A percentile compares a stretch with the other conserved stretches of the same genome.
Evolutionary conservation across 257 asterid species (phyloP).

Genomic region (Lycium ferocissimum): DNA sequence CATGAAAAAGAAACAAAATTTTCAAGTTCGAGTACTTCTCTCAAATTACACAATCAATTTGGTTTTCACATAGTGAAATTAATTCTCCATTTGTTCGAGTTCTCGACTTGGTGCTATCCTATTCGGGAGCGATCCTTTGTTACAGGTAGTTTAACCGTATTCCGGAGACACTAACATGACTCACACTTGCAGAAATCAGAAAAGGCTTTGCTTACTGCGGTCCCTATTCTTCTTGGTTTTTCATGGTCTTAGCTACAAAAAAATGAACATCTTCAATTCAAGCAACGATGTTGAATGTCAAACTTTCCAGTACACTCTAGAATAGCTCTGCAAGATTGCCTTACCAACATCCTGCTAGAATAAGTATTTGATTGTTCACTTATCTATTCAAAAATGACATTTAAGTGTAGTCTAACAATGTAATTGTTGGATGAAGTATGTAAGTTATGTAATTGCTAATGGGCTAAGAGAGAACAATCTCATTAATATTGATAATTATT

Average conservation of each 20-base stretch:
- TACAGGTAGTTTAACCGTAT: neutral
- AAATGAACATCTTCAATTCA: slow-evolving; percentile 75
- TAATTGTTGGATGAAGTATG: neutral
- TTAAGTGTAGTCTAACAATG: neutral
- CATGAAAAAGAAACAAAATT: too few relatives aligned
- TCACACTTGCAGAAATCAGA: neutral
- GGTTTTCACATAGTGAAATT: slow-evolving; percentile 25
- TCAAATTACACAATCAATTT: slow-evolving; percentile 27
- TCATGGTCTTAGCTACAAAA: slow-evolving; percentile 66
- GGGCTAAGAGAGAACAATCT: too few relatives aligned
- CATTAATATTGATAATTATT: too few relatives aligned
- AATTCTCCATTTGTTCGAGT: slow-evolving; percentile 35
- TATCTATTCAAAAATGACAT: too few relatives aligned
- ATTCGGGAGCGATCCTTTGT: slow-evolving; percentile 29
- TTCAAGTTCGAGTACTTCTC: neutral
- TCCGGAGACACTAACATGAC: neutral
- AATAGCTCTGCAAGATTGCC: slow-evolving; percentile 83
- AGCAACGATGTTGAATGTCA: slow-evolving; percentile 82
- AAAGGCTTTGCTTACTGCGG: slow-evolving; percentile 6
- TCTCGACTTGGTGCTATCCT: slow-evolving; percentile 32
- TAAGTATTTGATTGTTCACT: neutral
- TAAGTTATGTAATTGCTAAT: neutral
- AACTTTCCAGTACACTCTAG: slow-evolving; percentile 87
- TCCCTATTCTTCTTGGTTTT: slow-evolving; percentile 48
- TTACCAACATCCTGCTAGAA: slow-evolving; percentile 81